These are phyloP conservation scores for Hemileia vastatrix DNA, from an alignment of 1,284 basidiomycete genomes.

Conservation along the genomic window DNA sequence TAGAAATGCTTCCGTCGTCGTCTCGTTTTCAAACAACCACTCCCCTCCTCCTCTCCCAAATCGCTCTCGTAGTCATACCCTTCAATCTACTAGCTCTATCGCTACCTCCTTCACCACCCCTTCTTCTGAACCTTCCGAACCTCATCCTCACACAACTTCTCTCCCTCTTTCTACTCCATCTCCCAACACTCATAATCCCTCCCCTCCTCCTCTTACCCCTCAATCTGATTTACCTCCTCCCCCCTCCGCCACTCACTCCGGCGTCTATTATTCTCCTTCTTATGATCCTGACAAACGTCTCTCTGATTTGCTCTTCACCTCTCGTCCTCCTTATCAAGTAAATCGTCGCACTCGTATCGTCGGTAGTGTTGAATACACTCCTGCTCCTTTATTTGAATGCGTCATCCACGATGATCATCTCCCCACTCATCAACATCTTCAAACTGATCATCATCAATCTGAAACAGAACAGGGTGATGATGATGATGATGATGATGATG, in stretches of 20 bases:
- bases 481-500: slow-evolving; percentile 7
- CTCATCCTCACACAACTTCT: neutral
- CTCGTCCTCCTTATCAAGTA: neutral
- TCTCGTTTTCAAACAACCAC: slow-evolving; percentile 3
- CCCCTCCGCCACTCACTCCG: neutral
- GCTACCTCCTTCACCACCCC: slow-evolving; percentile 10
- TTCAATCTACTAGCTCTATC: slow-evolving; percentile 13
- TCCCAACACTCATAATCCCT: slow-evolving; percentile 3
- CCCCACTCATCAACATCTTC: no score
- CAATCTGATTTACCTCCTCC: neutral
- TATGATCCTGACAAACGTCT: slow-evolving; percentile 22
- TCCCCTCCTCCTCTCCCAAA: neutral
- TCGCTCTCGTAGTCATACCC: neutral
- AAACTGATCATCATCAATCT: no score
- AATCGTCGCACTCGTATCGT: slow-evolving; percentile 15
- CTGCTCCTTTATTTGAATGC: slow-evolving; percentile 15
- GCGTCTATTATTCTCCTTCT: slow-evolving; percentile 8
- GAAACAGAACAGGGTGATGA: slow-evolving; percentile 4
- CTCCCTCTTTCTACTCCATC: no score
- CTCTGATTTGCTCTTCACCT: slow-evolving; percentile 15
- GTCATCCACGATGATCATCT: no score
- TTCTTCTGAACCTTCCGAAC: slow-evolving; percentile 1
- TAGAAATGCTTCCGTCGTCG: slow-evolving; percentile 9
- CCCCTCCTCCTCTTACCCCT: neutral
- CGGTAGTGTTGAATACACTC: slow-evolving; percentile 9